Conservation (phyloP, 106 monocot species). For the Acorus gramineus region DNA sequence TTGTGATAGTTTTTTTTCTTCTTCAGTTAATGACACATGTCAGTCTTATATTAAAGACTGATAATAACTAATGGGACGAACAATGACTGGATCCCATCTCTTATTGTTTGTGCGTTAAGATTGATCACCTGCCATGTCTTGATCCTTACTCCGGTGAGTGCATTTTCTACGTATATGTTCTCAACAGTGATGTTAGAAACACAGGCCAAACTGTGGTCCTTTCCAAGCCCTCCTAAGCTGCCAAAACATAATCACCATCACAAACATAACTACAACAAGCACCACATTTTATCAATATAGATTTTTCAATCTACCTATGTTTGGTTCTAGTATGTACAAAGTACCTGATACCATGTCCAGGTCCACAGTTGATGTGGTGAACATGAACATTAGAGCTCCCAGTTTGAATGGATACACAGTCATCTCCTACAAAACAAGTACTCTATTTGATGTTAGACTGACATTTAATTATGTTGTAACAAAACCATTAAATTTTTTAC, state of each 20-base stretch:
- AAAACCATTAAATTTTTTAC: conserved; percentile 18
- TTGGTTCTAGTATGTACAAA: too few relatives aligned
- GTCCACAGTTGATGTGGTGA: conserved; percentile 36
- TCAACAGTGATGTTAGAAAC: conserved; percentile 41
- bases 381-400: conserved; percentile 40
- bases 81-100: too few relatives aligned
- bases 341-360: conserved; percentile 75
- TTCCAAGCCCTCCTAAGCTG: conserved; percentile 60
- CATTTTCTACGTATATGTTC: conserved; percentile 23
- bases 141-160: conserved; percentile 54
- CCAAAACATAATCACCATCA: background rate
- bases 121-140: conserved; percentile 67
- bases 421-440: conserved; percentile 37
- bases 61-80: too few relatives aligned
- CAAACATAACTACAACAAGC: background rate
- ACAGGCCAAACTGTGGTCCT: conserved; percentile 38
- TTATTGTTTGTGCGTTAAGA: background rate
- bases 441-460: background rate
- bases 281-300: background rate
- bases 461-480: background rate
- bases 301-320: background rate
- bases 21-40: too few relatives aligned
- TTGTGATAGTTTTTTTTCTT: too few relatives aligned
- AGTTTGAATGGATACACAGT: conserved; percentile 51
- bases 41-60: too few relatives aligned